A percentile compares a stretch with the other conserved stretches of the same genome.
phyloP scores from a whole-genome alignment of 371 early-diverging fungal species.

The Haplosporangium sp. region DNA sequence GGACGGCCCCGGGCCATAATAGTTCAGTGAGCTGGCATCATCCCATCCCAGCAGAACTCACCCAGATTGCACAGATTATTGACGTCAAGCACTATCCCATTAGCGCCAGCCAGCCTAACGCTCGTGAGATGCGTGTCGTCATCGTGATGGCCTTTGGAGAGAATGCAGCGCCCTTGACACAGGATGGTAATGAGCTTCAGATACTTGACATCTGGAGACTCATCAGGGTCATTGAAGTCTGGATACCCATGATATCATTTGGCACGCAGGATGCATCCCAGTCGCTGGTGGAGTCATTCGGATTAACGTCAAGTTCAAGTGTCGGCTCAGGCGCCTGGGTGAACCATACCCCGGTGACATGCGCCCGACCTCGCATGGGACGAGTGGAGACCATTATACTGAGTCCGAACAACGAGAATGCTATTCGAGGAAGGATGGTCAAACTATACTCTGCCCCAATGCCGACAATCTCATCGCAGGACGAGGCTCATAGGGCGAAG shows the following conservation, averaged over 20 bases:
- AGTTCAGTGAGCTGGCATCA: neutral
- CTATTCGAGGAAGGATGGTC: slow-evolving; percentile 18
- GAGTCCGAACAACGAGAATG: neutral
- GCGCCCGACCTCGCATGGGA: neutral
- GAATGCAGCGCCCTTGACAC: slow-evolving; percentile 6
- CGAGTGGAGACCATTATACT: slow-evolving; percentile 15
- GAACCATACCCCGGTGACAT: neutral
- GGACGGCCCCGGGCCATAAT: slow-evolving; percentile 3
- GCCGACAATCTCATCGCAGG: neutral
- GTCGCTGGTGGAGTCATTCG: neutral
- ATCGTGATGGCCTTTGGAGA: slow-evolving; percentile 32
- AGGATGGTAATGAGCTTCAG: slow-evolving; percentile 7
- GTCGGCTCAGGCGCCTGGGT: neutral
- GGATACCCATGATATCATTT: slow-evolving; percentile 7
- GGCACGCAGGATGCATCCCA: neutral
- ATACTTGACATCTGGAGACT: slow-evolving; percentile 33
- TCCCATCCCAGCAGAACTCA: neutral
- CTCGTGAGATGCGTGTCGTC: slow-evolving; percentile 24
- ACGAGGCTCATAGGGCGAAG: neutral
- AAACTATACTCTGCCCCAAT: slow-evolving; percentile 21
- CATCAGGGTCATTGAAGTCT: slow-evolving; percentile 26
- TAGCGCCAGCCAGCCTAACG: neutral
- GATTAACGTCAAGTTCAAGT: neutral
- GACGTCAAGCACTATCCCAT: slow-evolving; percentile 30
- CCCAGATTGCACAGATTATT: slow-evolving; percentile 12